These are phyloP conservation scores for Pseudomicrostroma phylloplanum DNA, from an alignment of 1,284 basidiomycete genomes.

Conservation along the genomic window DNA sequence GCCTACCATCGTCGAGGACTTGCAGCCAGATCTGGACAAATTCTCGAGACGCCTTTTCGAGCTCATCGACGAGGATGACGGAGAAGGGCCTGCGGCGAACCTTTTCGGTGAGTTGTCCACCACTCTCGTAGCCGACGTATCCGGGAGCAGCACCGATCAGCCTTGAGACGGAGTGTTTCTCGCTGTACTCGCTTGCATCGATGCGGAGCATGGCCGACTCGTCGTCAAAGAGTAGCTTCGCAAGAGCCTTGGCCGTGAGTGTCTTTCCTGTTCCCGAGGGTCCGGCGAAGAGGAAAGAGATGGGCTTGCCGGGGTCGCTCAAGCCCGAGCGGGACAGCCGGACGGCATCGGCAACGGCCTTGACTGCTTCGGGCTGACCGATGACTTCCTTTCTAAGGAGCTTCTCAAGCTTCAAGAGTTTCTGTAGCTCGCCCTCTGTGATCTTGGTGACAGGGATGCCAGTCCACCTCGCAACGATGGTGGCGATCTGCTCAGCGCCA, in stretches of 20 bases:
- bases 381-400: conserved; percentile 52
- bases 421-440: conserved; percentile 47
- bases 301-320: conserved; percentile 57
- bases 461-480: conserved; percentile 58
- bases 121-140: conserved; percentile 84
- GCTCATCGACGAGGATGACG: conserved; percentile 51
- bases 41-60: conserved; percentile 53
- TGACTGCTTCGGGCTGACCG: conserved; percentile 59
- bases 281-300: conserved; percentile 56
- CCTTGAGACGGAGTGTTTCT: conserved; percentile 57
- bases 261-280: conserved; percentile 58
- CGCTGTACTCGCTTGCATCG: conserved; percentile 55
- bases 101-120: conserved; percentile 60
- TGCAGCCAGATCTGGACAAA: conserved; percentile 73
- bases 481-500: conserved; percentile 54
- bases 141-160: conserved; percentile 59
- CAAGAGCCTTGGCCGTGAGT: conserved; percentile 54
- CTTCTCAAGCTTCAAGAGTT: conserved; percentile 43
- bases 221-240: conserved; percentile 56
- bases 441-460: conserved; percentile 52
- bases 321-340: conserved; percentile 59
- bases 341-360: conserved; percentile 59
- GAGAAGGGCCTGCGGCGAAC: conserved; percentile 49
- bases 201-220: conserved; percentile 59
- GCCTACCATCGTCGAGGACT: conserved; percentile 80